Conservation (phyloP, 305 asterid genomes). For the Nicotiana rustica region DNA sequence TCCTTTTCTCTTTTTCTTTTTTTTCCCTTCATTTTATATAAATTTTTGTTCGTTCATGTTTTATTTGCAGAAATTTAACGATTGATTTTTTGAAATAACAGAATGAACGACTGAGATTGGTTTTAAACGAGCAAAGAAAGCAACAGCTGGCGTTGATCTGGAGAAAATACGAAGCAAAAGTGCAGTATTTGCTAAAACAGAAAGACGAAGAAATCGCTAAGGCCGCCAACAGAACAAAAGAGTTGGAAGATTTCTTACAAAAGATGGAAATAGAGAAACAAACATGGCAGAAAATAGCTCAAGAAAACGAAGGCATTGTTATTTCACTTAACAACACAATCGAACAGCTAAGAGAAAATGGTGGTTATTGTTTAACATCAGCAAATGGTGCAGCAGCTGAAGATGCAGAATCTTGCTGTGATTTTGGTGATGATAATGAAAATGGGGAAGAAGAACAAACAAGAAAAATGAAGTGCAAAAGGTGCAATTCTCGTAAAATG, state of each 20-base stretch:
- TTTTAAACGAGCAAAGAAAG: constrained; percentile 58
- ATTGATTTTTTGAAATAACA: constrained; percentile 38
- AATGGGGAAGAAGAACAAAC: not conserved
- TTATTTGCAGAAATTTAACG: not conserved
- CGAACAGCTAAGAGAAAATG: constrained; percentile 53
- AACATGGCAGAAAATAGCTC: constrained; percentile 62
- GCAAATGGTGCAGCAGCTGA: constrained; percentile 50
- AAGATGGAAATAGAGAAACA: constrained; percentile 56
- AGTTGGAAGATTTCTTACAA: constrained; percentile 51
- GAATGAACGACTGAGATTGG: constrained; percentile 66
- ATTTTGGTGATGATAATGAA: not conserved
- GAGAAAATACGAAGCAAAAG: constrained; percentile 55
- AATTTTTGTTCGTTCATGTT: not conserved
- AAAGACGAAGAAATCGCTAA: constrained; percentile 60
- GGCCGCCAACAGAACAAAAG: constrained; percentile 48
- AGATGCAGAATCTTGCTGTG: constrained; percentile 72
- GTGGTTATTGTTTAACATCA: too few relatives aligned
- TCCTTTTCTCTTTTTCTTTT: not conserved
- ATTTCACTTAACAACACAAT: constrained; percentile 55
- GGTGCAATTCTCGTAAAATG: constrained; percentile 54
- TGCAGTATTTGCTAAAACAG: constrained; percentile 45
- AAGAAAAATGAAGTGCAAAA: constrained; percentile 47
- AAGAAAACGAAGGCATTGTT: constrained; percentile 56
- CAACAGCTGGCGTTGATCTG: constrained; percentile 44
- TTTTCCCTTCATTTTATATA: not conserved